These are phyloP conservation scores for Alectoria sarmentosa DNA, from an alignment of 495 filamentous ascomycete species.

Conservation along the genomic window DNA sequence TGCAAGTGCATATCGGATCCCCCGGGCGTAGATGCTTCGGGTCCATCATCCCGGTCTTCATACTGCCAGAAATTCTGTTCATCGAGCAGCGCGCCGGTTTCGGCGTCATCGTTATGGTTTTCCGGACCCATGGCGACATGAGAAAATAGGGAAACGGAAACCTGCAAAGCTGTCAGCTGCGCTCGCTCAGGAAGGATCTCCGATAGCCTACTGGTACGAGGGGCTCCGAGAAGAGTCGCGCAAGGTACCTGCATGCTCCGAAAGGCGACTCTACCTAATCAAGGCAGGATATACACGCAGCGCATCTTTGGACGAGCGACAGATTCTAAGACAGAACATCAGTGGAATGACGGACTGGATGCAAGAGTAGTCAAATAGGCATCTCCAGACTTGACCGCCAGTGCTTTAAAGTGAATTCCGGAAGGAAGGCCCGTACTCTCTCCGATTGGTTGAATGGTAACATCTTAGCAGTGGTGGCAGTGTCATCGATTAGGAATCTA, in stretches of 20 bases:
- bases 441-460: no score
- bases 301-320: background rate
- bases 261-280: background rate
- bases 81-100: conserved; percentile 9
- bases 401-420: no score
- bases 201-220: background rate
- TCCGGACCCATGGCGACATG: conserved; percentile 15
- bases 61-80: conserved; percentile 14
- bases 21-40: conserved; percentile 36
- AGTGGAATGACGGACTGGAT: background rate
- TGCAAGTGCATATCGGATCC: conserved; percentile 27
- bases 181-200: background rate
- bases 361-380: background rate
- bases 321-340: background rate
- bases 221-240: background rate
- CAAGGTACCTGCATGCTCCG: background rate
- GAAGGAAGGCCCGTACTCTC: no score
- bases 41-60: conserved; percentile 32
- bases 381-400: no score
- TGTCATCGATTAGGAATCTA: no score
- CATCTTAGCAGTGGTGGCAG: no score
- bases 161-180: conserved; percentile 3
- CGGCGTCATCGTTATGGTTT: conserved; percentile 16
- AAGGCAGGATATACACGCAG: background rate
- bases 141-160: background rate